A percentile compares a stretch with the other conserved stretches of the same genome.
Evolutionary conservation across 352 stramenopile species (phyloP).

Genomic region (Pythium brassicae): DNA sequence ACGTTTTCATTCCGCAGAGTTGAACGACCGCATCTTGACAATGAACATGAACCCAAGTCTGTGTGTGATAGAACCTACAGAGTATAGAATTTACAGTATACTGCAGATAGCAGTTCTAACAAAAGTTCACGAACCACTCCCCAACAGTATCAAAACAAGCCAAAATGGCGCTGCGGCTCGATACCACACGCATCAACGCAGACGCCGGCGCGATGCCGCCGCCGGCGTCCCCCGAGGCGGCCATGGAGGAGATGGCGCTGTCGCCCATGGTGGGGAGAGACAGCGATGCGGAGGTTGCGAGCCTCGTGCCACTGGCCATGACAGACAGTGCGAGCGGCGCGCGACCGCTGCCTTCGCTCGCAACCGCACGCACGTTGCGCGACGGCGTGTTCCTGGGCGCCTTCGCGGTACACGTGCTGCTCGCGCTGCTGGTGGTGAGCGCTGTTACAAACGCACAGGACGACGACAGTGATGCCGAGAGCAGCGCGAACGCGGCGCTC

Average conservation of each 20-base stretch:
- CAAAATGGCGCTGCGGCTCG: constrained; percentile 15
- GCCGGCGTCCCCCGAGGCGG: constrained; percentile 13
- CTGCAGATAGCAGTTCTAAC: no score
- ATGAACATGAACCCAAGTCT: no score
- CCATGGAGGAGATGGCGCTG: constrained; percentile 57
- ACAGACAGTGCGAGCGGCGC: constrained; percentile 51
- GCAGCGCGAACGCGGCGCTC: neutral
- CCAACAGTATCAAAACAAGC: no score
- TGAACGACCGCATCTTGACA: no score
- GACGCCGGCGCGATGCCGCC: constrained; percentile 1
- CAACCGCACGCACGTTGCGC: constrained; percentile 52
- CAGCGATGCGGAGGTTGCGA: constrained; percentile 17
- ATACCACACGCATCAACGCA: constrained; percentile 14
- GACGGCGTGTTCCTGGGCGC: constrained; percentile 47
- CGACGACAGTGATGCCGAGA: neutral
- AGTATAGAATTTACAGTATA: no score
- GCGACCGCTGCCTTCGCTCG: constrained; percentile 59
- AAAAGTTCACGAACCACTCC: no score
- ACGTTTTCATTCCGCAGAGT: no score
- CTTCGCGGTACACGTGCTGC: constrained; percentile 49
- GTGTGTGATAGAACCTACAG: no score
- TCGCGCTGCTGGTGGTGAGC: constrained; percentile 40
- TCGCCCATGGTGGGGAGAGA: constrained; percentile 36
- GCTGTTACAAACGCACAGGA: neutral
- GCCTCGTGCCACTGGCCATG: constrained; percentile 67